Percentiles rank a stretch among this genome's conserved stretches.
Conservation (phyloP, 148 eudicot species). For the Selenicereus undatus region DNA sequence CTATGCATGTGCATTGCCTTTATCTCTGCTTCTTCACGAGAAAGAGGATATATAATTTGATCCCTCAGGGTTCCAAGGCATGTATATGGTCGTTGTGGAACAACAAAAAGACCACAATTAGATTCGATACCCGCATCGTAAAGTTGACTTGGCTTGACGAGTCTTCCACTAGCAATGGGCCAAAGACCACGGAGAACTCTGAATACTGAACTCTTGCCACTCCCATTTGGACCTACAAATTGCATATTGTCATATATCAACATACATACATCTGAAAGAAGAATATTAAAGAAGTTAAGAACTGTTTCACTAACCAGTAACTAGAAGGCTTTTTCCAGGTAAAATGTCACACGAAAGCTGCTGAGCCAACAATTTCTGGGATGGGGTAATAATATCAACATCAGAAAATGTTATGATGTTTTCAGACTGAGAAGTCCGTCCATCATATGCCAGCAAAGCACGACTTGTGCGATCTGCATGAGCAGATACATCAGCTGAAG, state of each 20-base stretch:
- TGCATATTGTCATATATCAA: constrained; percentile 8
- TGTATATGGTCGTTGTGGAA: constrained; percentile 91
- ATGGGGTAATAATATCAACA: constrained; percentile 85
- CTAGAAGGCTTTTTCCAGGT: constrained; percentile 82
- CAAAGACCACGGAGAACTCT: constrained; percentile 94
- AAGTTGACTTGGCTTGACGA: constrained; percentile 52
- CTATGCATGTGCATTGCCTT: constrained; percentile 36
- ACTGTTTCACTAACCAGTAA: constrained; percentile 66
- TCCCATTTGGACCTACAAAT: constrained; percentile 89
- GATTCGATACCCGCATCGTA: constrained; percentile 48
- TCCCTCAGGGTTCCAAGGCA: constrained; percentile 92
- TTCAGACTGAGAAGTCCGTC: constrained; percentile 33
- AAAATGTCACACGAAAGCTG: constrained; percentile 65
- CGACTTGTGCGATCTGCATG: constrained; percentile 44
- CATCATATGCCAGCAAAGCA: constrained; percentile 31
- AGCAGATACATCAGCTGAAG: constrained; percentile 27
- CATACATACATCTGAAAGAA: constrained; percentile 2
- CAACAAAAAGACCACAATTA: constrained; percentile 72
- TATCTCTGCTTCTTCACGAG: constrained; percentile 65
- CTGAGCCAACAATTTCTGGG: constrained; percentile 74
- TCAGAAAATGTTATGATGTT: constrained; percentile 63
- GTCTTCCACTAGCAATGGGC: constrained; percentile 80
- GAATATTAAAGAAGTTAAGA: neutral
- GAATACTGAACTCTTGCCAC: constrained; percentile 96
- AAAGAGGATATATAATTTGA: constrained; percentile 93